Conservation (phyloP, 1,284 basidiomycete genomes). For the Ustilago vetiveriae region DNA sequence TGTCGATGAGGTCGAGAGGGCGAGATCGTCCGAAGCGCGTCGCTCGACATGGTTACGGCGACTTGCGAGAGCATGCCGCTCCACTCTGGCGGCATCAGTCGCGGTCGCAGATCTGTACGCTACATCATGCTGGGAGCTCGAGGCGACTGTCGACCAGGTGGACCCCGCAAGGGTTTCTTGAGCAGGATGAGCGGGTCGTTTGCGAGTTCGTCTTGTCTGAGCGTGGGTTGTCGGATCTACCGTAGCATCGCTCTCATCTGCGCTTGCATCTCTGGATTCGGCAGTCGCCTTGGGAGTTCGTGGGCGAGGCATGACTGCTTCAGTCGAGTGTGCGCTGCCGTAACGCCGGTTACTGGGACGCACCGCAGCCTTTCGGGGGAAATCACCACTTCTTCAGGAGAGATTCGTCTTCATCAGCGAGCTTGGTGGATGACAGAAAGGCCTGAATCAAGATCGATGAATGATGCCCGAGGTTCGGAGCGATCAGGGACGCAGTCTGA, state of each 20-base stretch:
- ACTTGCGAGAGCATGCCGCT: constrained; percentile 2
- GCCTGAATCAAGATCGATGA: too few relatives aligned
- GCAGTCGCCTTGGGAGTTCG: constrained; percentile 6
- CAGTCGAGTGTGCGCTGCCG: neutral
- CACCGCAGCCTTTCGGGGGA: neutral
- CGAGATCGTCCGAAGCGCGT: neutral
- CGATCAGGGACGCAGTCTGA: too few relatives aligned
- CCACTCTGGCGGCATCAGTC: neutral
- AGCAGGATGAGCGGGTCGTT: constrained; percentile 24
- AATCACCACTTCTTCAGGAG: too few relatives aligned
- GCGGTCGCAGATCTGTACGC: neutral
- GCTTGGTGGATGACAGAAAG: too few relatives aligned
- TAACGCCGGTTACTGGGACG: neutral
- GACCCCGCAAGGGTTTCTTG: constrained; percentile 15
- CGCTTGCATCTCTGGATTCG: constrained; percentile 20
- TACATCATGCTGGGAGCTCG: neutral
- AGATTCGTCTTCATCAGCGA: too few relatives aligned
- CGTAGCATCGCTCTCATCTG: constrained; percentile 26
- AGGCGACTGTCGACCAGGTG: neutral
- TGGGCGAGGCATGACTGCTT: constrained; percentile 19
- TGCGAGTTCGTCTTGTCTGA: constrained; percentile 24
- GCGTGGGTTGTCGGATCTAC: constrained; percentile 8
- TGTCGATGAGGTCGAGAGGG: constrained; percentile 1
- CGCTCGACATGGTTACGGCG: constrained; percentile 8
- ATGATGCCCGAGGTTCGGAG: too few relatives aligned